Base-by-base conservation (phyloP, 1,284 basidiomycete species). In the Wallemia hederae region DNA sequence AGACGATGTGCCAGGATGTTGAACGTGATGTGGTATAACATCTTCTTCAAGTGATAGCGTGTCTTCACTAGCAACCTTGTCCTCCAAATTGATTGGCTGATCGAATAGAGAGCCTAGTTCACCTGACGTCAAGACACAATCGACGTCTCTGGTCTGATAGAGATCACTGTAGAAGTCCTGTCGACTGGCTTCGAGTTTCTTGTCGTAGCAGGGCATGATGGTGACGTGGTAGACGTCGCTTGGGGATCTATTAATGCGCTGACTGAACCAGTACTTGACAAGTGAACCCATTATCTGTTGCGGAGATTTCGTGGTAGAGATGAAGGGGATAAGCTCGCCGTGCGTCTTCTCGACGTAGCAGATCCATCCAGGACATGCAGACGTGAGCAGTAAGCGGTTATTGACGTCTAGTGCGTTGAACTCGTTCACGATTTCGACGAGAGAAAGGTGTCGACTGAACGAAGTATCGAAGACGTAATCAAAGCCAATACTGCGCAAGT, bases 191-290 rank as follows among this genome's bases (percentile, higher is more conserved):
- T 99, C 94, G 26, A 99, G 81, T 70, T 99, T 99, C 74, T 98
- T 98, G 76, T 99, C 94, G 71, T 97, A 98, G 72, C 94, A 99
- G 0, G 92, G 91, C 91, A 98, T 98, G 49, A 97, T 88, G 0
- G 88, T 80, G 63, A 97, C 86, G 67, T 99, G 94, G 70, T 97
- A 98, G 60, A 96, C 78, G 66, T 86, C 75, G 66, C 83, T 49
- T 5, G 39, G 14, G 11, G 39, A 11, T n/a, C 22, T 49, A n/a
- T 49, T 49, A 5, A 49, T 49, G 14, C 73, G 74, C 59, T 69
- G 69, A 1, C 75, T 83, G 69, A 88, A 77, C 81, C 81, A 88
- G 60, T 78, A 75, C 74, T 98, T 98, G 61, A 91, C 87, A 55
- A 99, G 72, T 1, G 83, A 83, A 2, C 94, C 94, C 78, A 92